Evolutionary conservation across 306 rosid species (phyloP).

Genomic region (peach (Prunus persica)): DNA sequence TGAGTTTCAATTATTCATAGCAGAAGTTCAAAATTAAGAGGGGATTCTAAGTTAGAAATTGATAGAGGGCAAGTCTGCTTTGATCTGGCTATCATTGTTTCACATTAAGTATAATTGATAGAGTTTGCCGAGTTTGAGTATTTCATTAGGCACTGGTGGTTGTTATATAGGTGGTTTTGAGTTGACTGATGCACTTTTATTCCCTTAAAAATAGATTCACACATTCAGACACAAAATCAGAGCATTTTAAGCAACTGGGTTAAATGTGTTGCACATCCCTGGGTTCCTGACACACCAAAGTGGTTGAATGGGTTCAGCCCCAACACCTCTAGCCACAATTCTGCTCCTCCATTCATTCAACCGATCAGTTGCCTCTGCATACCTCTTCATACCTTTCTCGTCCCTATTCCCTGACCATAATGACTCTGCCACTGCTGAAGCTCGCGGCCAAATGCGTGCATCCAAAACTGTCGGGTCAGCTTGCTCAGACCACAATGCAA

Average conservation of each 20-base stretch:
- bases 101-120: too few species aligned
- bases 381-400: constrained; percentile 55
- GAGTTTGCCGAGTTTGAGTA: not conserved
- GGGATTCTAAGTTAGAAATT: too few species aligned
- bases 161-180: not conserved
- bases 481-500: constrained; percentile 86
- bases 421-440: constrained; percentile 74
- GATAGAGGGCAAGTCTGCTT: too few species aligned
- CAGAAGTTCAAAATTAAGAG: too few species aligned
- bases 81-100: too few species aligned
- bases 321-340: constrained; percentile 70
- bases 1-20: too few species aligned
- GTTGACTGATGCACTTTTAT: not conserved
- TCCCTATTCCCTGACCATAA: constrained; percentile 85
- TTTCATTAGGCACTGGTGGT: not conserved
- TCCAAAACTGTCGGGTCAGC: constrained; percentile 74
- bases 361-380: constrained; percentile 70
- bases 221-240: not conserved
- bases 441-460: constrained; percentile 75
- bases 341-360: constrained; percentile 82
- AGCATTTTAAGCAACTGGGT: not conserved
- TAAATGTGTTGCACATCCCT: constrained; percentile 72
- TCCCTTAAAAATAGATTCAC: not conserved
- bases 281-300: constrained; percentile 81
- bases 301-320: constrained; percentile 92